phyloP scores from a whole-genome alignment of 768 basidiomycete genomes.

The Pleurotus eryngii region DNA sequence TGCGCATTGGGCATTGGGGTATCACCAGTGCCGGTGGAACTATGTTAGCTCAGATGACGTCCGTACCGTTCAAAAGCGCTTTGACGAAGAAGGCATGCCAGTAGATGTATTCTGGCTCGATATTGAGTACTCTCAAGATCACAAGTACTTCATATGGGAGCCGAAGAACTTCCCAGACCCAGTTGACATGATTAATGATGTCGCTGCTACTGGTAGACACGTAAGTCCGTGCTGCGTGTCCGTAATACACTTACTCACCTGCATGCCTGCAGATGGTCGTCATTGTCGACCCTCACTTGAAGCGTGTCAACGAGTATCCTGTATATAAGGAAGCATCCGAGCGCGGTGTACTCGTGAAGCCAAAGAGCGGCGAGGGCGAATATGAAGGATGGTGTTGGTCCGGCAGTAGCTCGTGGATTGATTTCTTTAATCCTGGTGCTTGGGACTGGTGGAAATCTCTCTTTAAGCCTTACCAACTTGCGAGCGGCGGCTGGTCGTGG shows the following conservation, averaged over 20 bases:
- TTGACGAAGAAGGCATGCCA: slow-evolving; percentile 94
- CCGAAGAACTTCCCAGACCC: slow-evolving; percentile 91
- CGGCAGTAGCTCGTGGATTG: slow-evolving; percentile 94
- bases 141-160: slow-evolving; percentile 98
- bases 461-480: slow-evolving; percentile 61
- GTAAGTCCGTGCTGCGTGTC: slow-evolving; percentile 31
- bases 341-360: slow-evolving; percentile 78
- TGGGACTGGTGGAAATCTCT: slow-evolving; percentile 91
- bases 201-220: slow-evolving; percentile 83
- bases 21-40: slow-evolving; percentile 99
- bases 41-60: slow-evolving; percentile 91
- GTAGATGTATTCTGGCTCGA: slow-evolving; percentile 97
- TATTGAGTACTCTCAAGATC: slow-evolving; percentile 91
- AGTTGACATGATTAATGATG: slow-evolving; percentile 87
- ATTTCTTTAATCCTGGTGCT: slow-evolving; percentile 88
- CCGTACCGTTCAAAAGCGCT: slow-evolving; percentile 75
- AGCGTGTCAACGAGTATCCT: slow-evolving; percentile 75
- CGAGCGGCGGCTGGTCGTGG: slow-evolving; percentile 68
- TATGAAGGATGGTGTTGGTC: slow-evolving; percentile 99
- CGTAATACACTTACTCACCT: background rate
- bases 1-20: slow-evolving; percentile 85
- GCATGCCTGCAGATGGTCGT: slow-evolving; percentile 83
- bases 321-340: slow-evolving; percentile 85
- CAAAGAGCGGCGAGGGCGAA: slow-evolving; percentile 73
- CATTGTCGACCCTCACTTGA: slow-evolving; percentile 95